Conservation (phyloP, 2,329 filamentous ascomycete genomes). For the Sporothrix globosa region DNA sequence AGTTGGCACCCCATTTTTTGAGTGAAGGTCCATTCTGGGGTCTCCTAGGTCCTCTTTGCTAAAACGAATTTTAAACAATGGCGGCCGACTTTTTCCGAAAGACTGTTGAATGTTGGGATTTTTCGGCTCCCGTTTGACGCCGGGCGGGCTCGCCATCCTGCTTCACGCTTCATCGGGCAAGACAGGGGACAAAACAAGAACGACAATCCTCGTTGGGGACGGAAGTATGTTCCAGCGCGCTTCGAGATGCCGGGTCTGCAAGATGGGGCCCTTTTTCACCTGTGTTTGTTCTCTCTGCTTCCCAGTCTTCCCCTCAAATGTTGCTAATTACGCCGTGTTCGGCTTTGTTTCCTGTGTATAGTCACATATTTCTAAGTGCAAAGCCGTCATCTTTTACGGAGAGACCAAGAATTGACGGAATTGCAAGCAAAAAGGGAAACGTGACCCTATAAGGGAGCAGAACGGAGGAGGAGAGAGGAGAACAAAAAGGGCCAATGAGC, state of each 20-base stretch:
- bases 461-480: background rate
- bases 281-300: constrained; percentile 1
- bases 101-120: background rate
- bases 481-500: background rate
- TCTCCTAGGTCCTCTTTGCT: background rate
- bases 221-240: background rate
- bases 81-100: constrained; percentile 25
- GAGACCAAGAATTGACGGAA: constrained; percentile 2
- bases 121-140: background rate
- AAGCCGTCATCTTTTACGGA: constrained; percentile 15
- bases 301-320: constrained; percentile 8
- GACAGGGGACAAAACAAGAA: background rate
- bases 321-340: constrained; percentile 3
- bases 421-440: background rate
- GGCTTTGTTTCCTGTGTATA: background rate
- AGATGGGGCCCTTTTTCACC: background rate
- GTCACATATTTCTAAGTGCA: constrained; percentile 1
- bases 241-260: constrained; percentile 4
- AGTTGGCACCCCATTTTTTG: constrained; percentile 13
- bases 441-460: background rate
- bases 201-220: background rate
- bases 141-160: background rate
- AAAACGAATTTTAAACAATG: background rate
- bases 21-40: too few relatives aligned
- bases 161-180: background rate